Conservation (phyloP, 208 protist species). For the Trypanosoma cruzi region DNA sequence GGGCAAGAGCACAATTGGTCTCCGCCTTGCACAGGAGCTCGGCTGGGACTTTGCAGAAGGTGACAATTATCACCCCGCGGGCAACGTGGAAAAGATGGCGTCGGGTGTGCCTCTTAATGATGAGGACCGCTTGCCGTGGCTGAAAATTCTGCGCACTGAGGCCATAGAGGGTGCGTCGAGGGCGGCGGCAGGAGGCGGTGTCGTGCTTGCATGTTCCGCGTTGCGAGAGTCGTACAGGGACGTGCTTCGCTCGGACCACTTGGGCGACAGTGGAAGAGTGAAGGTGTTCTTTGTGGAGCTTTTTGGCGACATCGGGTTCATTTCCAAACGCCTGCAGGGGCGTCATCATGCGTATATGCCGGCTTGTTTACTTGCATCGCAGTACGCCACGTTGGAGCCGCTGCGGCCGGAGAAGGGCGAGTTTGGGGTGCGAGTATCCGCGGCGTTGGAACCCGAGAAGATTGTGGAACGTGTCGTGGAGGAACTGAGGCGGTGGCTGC, state of each 20-base stretch:
- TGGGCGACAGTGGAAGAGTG: slow-evolving; percentile 7
- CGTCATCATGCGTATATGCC: slow-evolving; percentile 76
- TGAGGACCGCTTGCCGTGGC: slow-evolving; percentile 77
- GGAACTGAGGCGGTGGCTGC: slow-evolving; percentile 8
- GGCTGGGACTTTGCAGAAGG: slow-evolving; percentile 59
- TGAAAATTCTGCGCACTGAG: slow-evolving; percentile 41
- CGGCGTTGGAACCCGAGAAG: slow-evolving; percentile 22
- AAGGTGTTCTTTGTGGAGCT: slow-evolving; percentile 65
- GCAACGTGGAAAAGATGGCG: slow-evolving; percentile 68
- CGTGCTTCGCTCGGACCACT: slow-evolving; percentile 37
- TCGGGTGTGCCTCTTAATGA: slow-evolving; percentile 69
- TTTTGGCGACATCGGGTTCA: slow-evolving; percentile 25
- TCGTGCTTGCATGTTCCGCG: slow-evolving; percentile 74
- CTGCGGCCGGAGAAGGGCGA: slow-evolving; percentile 35
- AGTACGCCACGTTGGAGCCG: slow-evolving; percentile 56
- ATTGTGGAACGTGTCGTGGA: slow-evolving; percentile 31
- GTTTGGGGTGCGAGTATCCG: slow-evolving; percentile 35
- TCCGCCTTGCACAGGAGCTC: slow-evolving; percentile 42
- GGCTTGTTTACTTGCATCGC: slow-evolving; percentile 51
- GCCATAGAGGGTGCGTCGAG: slow-evolving; percentile 27
- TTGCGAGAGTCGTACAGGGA: slow-evolving; percentile 64
- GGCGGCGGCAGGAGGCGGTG: slow-evolving; percentile 9
- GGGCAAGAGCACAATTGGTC: slow-evolving; percentile 80
- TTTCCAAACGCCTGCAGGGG: slow-evolving; percentile 39
- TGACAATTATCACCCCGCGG: slow-evolving; percentile 67